Evolutionary conservation across 257 asterid genomes (phyloP).

Genomic region (Solanum pennellii): DNA sequence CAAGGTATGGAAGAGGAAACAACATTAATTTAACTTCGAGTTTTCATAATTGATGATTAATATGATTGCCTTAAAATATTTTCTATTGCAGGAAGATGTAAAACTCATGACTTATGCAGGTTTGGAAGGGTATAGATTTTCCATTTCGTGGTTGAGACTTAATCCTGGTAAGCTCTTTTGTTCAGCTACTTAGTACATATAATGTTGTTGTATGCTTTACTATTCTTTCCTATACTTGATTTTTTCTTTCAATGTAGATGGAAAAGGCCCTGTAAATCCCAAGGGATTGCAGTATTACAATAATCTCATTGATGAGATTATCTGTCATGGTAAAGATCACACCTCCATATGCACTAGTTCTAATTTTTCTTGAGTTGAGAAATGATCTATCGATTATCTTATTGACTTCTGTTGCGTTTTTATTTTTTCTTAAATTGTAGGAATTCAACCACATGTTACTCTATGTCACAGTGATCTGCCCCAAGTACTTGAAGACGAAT

Average conservation of each 20-base stretch:
- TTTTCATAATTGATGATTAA: background rate
- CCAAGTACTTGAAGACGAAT: constrained; percentile 48
- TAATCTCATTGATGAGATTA: constrained; percentile 21
- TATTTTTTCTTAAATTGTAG: constrained; percentile 6
- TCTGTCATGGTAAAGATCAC: constrained; percentile 13
- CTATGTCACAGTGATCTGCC: constrained; percentile 43
- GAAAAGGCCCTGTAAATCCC: constrained; percentile 13
- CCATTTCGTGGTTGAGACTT: constrained; percentile 26
- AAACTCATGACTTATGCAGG: background rate
- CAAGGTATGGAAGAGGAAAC: constrained; percentile 2
- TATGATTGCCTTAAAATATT: background rate
- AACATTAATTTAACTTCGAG: background rate
- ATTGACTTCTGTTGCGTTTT: background rate
- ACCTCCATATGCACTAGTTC: background rate
- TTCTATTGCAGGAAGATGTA: constrained; percentile 15
- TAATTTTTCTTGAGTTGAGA: background rate
- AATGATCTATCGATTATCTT: background rate
- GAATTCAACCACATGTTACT: constrained; percentile 54
- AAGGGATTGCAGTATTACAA: constrained; percentile 16
- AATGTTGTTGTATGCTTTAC: background rate
- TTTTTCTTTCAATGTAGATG: background rate
- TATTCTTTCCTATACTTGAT: background rate
- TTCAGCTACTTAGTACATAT: background rate
- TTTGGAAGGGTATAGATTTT: constrained; percentile 12
- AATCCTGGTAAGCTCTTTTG: constrained; percentile 9